Percentiles rank a stretch among this genome's conserved stretches.
Conservation (phyloP, 176 grass and related monocot genomes). For the Oryza australiensis region DNA sequence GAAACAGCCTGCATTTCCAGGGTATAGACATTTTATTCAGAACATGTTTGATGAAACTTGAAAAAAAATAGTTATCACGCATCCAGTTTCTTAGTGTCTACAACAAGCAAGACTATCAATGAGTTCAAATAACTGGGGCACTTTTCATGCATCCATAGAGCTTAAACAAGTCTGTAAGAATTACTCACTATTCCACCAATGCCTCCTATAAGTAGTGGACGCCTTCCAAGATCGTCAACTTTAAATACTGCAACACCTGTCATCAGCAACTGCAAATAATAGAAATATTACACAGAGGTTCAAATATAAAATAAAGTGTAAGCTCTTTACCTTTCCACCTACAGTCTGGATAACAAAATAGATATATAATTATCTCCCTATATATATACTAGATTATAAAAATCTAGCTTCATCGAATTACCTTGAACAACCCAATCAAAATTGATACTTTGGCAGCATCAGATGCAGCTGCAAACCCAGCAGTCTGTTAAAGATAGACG, state of each 20-base stretch:
- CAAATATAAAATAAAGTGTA: constrained; percentile 3
- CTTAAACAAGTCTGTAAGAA: constrained; percentile 19
- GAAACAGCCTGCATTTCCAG: constrained; percentile 68
- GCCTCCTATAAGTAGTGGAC: constrained; percentile 87
- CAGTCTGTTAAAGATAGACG: constrained; percentile 59
- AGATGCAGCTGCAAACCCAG: constrained; percentile 88
- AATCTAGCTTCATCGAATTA: constrained; percentile 43
- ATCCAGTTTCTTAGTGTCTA: constrained; percentile 5
- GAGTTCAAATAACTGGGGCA: neutral
- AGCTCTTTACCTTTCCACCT: neutral
- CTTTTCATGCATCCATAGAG: neutral
- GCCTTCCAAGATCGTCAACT: constrained; percentile 80
- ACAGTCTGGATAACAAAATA: neutral
- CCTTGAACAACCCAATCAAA: constrained; percentile 95
- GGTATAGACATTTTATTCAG: constrained; percentile 23
- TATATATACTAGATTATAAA: neutral
- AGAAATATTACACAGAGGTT: constrained; percentile 23
- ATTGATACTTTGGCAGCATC: constrained; percentile 87
- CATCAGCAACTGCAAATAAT: constrained; percentile 70
- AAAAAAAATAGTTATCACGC: neutral
- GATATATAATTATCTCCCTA: neutral
- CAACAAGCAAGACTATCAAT: neutral
- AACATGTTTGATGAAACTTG: constrained; percentile 28
- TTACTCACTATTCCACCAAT: constrained; percentile 85
- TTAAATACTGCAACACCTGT: constrained; percentile 84